Evolutionary conservation across 208 protist genomes (phyloP).

Genomic region (Leptomonas seymouri): DNA sequence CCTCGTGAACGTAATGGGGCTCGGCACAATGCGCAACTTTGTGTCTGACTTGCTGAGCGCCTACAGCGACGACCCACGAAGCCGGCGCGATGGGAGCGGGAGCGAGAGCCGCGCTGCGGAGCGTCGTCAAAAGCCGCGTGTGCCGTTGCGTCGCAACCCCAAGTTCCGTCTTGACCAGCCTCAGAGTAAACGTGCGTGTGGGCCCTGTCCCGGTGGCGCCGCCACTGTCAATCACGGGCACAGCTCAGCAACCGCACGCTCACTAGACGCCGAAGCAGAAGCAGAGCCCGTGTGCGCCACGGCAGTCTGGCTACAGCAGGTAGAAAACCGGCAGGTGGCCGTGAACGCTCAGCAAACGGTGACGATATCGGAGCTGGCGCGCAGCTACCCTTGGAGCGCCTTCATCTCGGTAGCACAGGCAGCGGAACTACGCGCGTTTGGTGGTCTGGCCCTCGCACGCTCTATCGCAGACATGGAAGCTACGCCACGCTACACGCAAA

Average conservation of each 20-base stretch:
- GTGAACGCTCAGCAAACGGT: slow-evolving; percentile 7
- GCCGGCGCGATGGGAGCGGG: not conserved
- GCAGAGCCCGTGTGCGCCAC: slow-evolving; percentile 1
- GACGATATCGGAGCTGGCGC: slow-evolving; percentile 31
- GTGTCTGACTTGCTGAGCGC: slow-evolving; percentile 64
- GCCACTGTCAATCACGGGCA: not conserved
- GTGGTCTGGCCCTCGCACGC: slow-evolving; percentile 17
- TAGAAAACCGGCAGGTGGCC: slow-evolving; percentile 2
- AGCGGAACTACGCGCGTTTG: slow-evolving; percentile 27
- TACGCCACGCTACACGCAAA: slow-evolving; percentile 21
- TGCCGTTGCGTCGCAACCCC: slow-evolving; percentile 32
- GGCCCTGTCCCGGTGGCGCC: not conserved
- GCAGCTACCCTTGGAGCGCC: slow-evolving; percentile 11
- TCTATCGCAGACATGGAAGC: slow-evolving; percentile 17
- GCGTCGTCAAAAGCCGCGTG: slow-evolving; percentile 47
- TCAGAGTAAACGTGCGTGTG: not conserved
- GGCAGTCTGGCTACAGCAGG: slow-evolving; percentile 18
- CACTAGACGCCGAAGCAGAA: not conserved
- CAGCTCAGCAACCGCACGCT: not conserved
- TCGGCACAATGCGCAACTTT: slow-evolving; percentile 77
- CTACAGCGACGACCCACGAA: slow-evolving; percentile 23
- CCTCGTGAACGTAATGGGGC: slow-evolving; percentile 69
- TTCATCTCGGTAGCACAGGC: slow-evolving; percentile 25
- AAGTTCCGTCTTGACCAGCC: slow-evolving; percentile 5
- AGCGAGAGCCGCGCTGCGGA: slow-evolving; percentile 5